Conservation (phyloP, 805 yeast genomes). For the Saccharomycopsis fermentans region DNA sequence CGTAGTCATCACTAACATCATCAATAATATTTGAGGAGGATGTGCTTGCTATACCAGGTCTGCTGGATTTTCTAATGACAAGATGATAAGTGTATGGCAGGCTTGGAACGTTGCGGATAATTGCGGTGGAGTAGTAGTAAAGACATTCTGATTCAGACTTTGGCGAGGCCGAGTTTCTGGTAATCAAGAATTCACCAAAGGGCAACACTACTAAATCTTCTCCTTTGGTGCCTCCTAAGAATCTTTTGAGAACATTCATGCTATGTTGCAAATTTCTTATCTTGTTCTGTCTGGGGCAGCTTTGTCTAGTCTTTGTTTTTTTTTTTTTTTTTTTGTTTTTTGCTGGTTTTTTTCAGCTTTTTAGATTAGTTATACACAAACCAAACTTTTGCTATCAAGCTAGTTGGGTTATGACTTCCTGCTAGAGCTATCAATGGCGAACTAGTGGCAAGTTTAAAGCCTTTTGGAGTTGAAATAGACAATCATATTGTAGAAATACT, state of each 20-base stretch:
- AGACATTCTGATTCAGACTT: conserved; percentile 79
- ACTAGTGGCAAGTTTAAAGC: too few species aligned
- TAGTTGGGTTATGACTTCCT: too few species aligned
- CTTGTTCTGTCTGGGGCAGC: not conserved
- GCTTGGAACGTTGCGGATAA: conserved; percentile 54
- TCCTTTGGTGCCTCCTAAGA: conserved; percentile 45
- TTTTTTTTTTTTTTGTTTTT: too few species aligned
- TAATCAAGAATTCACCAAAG: conserved; percentile 66
- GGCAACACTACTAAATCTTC: conserved; percentile 56
- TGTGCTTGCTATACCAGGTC: conserved; percentile 52
- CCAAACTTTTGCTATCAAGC: too few species aligned
- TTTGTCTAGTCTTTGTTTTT: too few species aligned
- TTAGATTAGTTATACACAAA: too few species aligned
- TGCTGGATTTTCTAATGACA: conserved; percentile 55
- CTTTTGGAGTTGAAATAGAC: too few species aligned
- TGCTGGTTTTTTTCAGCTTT: too few species aligned
- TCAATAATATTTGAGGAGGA: conserved; percentile 37
- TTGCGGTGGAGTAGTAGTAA: conserved; percentile 69
- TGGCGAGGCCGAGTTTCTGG: conserved; percentile 70
- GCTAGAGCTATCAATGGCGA: too few species aligned
- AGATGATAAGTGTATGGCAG: conserved; percentile 60
- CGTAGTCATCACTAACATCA: not conserved
- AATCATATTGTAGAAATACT: too few species aligned
- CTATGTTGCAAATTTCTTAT: not conserved
- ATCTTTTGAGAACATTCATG: conserved; percentile 67